Percentiles rank a stretch among this genome's conserved stretches.
phyloP scores from a whole-genome alignment of 345 rosid species.

The Clarkia xantiana region DNA sequence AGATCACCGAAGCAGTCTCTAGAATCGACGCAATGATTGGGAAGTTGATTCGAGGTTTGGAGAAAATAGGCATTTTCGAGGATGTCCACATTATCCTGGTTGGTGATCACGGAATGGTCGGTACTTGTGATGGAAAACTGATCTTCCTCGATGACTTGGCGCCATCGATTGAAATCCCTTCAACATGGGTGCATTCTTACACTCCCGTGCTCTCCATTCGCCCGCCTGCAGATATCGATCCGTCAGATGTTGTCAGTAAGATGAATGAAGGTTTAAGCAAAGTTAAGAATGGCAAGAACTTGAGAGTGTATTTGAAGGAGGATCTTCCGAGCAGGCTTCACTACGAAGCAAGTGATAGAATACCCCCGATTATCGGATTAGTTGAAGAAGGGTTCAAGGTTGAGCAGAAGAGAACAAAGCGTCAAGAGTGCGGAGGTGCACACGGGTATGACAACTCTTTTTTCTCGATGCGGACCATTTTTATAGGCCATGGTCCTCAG shows the following conservation, averaged over 20 bases:
- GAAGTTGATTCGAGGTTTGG: conserved; percentile 57
- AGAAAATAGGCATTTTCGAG: conserved; percentile 68
- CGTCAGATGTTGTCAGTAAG: conserved; percentile 45
- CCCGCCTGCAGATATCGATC: conserved; percentile 32
- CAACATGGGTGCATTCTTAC: conserved; percentile 58
- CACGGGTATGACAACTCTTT: conserved; percentile 87
- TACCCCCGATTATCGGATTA: conserved; percentile 68
- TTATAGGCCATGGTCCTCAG: conserved; percentile 82
- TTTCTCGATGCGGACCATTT: conserved; percentile 90
- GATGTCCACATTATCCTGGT: conserved; percentile 75
- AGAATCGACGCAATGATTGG: conserved; percentile 70
- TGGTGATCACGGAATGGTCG: conserved; percentile 98
- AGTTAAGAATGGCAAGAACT: conserved; percentile 55
- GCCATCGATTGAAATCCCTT: conserved; percentile 49
- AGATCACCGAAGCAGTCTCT: conserved; percentile 62
- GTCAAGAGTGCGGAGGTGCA: conserved; percentile 44
- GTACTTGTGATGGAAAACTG: conserved; percentile 70
- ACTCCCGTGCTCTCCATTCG: conserved; percentile 62
- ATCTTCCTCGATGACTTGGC: conserved; percentile 59
- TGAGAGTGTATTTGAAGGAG: conserved; percentile 70
- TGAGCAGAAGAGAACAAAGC: conserved; percentile 34
- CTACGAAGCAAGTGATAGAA: conserved; percentile 47
- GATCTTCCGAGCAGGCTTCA: conserved; percentile 76
- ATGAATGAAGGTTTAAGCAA: conserved; percentile 62
- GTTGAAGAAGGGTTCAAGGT: conserved; percentile 66